A percentile compares a stretch with the other conserved stretches of the same genome.
Evolutionary conservation across 768 basidiomycete genomes (phyloP).

Genomic region (Tylopilus sp.): DNA sequence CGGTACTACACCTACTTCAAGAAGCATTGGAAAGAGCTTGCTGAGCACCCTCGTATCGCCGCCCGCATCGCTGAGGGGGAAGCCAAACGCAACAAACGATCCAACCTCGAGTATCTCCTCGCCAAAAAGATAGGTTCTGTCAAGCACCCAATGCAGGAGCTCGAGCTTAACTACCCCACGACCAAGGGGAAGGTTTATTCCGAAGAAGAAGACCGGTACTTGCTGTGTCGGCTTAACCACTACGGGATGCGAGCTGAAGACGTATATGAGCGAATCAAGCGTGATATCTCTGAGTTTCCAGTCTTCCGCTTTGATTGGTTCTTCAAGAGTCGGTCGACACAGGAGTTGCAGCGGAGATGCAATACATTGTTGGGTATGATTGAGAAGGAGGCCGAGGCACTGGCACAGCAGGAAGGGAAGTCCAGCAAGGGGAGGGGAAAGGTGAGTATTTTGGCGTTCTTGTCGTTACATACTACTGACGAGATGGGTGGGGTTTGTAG

Average conservation of each 20-base stretch:
- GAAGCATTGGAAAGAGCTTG: slow-evolving; percentile 77
- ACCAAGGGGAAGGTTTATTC: slow-evolving; percentile 96
- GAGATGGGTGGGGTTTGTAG: slow-evolving; percentile 30
- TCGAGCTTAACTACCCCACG: slow-evolving; percentile 91
- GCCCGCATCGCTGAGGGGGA: slow-evolving; percentile 88
- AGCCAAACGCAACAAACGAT: slow-evolving; percentile 82
- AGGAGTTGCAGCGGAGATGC: slow-evolving; percentile 85
- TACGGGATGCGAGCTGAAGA: slow-evolving; percentile 89
- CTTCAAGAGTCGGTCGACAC: slow-evolving; percentile 88
- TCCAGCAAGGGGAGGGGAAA: slow-evolving; percentile 59
- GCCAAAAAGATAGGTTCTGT: slow-evolving; percentile 80
- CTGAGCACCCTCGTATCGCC: slow-evolving; percentile 75
- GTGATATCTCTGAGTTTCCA: slow-evolving; percentile 94
- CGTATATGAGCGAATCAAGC: slow-evolving; percentile 92
- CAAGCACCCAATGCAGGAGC: slow-evolving; percentile 92
- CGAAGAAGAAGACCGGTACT: slow-evolving; percentile 96
- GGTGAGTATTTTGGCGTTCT: slow-evolving; percentile 36
- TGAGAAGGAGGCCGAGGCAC: slow-evolving; percentile 79
- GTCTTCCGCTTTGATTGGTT: slow-evolving; percentile 99
- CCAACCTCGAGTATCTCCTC: slow-evolving; percentile 75
- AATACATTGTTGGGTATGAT: slow-evolving; percentile 87
- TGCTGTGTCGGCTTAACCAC: slow-evolving; percentile 84
- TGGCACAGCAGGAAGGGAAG: slow-evolving; percentile 65
- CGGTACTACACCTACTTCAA: slow-evolving; percentile 82
- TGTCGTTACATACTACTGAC: background rate